A percentile compares a stretch with the other conserved stretches of the same genome.
Conservation (phyloP, 768 basidiomycete species). For the Dendrothele bispora region DNA sequence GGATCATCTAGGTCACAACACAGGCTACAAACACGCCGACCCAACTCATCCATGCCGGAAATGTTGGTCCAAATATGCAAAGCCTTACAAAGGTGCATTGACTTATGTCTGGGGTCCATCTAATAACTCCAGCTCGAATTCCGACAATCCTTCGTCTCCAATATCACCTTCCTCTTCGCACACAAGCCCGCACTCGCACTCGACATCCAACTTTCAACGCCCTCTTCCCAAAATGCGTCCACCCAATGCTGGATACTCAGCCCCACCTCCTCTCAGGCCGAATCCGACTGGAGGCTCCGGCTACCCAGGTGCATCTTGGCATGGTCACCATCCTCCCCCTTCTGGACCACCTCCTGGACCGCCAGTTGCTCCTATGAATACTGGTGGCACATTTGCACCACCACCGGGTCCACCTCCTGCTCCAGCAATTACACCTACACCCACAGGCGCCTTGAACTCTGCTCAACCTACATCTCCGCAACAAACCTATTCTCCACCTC, state of each 20-base stretch:
- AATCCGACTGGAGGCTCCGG: constrained; percentile 8
- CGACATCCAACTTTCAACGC: constrained; percentile 31
- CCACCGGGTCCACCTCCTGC: too few species aligned
- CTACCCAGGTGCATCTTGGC: constrained; percentile 12
- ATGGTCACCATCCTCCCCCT: not conserved
- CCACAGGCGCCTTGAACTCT: constrained; percentile 8
- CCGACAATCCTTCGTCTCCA: not conserved
- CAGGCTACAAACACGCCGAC: constrained; percentile 71
- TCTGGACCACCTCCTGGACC: constrained; percentile 1
- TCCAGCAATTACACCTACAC: too few species aligned
- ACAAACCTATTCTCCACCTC: constrained; percentile 6
- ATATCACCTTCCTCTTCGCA: constrained; percentile 1
- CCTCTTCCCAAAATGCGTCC: constrained; percentile 32
- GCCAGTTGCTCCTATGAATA: not conserved
- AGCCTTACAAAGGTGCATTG: constrained; percentile 60
- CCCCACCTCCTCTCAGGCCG: too few species aligned
- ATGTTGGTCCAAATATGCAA: constrained; percentile 75
- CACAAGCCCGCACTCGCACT: not conserved
- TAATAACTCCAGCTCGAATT: constrained; percentile 6
- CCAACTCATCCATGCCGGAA: constrained; percentile 65
- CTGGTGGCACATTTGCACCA: too few species aligned
- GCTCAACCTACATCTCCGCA: constrained; percentile 12
- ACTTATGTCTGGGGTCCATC: constrained; percentile 45
- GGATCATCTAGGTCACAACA: constrained; percentile 59
- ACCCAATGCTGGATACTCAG: constrained; percentile 16